Conservation (phyloP, 2,329 filamentous ascomycete species). For the Paecilomyces formosus region DNA sequence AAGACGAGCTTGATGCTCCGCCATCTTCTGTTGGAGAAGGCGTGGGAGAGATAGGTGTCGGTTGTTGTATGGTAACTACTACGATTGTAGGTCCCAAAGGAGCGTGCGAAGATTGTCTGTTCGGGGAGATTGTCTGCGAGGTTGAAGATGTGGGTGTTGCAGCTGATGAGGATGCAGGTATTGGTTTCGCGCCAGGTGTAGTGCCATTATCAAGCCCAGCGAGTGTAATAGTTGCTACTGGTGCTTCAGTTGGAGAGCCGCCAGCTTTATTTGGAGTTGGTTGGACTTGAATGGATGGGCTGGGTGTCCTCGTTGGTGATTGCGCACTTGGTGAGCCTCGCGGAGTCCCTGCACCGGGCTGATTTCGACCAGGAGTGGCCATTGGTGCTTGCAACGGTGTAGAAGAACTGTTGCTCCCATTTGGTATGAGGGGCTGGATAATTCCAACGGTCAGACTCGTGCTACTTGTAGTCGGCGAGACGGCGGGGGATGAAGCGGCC, state of each 20-base stretch:
- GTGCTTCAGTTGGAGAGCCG: not conserved
- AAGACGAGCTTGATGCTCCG: not conserved
- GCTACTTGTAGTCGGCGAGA: not conserved
- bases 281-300: not conserved
- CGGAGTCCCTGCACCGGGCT: not conserved
- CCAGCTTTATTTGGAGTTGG: not conserved
- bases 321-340: not conserved
- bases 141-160: not conserved
- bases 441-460: not conserved
- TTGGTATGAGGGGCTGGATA: not conserved
- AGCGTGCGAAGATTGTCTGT: not conserved
- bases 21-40: not conserved
- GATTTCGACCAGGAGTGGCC: not conserved
- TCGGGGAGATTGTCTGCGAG: not conserved
- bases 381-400: not conserved
- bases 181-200: not conserved
- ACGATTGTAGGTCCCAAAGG: not conserved
- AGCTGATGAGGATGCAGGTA: not conserved
- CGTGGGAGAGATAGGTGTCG: not conserved
- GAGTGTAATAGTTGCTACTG: not conserved
- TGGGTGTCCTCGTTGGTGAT: not conserved
- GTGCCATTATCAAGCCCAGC: not conserved
- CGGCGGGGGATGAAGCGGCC: not conserved
- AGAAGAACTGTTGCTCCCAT: not conserved
- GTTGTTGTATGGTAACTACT: not conserved